phyloP scores from a whole-genome alignment of 1,139 yeast species.

The Neolecta irregularis region DNA sequence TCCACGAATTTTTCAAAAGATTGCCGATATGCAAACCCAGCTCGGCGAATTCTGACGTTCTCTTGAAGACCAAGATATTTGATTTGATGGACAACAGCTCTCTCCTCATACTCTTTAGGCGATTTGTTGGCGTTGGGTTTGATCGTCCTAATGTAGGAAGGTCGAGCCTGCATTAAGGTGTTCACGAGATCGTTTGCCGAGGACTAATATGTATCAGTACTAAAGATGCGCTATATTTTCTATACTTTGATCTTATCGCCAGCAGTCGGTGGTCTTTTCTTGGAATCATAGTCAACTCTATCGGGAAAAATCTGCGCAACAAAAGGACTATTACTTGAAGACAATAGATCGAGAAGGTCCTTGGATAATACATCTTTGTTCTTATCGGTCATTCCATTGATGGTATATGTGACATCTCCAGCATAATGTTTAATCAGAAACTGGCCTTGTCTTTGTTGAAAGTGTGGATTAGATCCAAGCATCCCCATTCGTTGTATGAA shows the following conservation, averaged over 20 bases:
- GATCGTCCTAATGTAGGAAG: conserved; percentile 93
- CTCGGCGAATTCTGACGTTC: conserved; percentile 93
- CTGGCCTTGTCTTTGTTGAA: conserved; percentile 76
- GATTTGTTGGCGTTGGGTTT: conserved; percentile 92
- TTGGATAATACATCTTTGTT: conserved; percentile 88
- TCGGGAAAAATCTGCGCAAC: conserved; percentile 61
- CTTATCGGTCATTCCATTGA: conserved; percentile 85
- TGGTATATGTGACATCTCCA: conserved; percentile 92
- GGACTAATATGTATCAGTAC: conserved; percentile 18
- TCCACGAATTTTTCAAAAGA: conserved; percentile 96
- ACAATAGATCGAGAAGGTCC: conserved; percentile 66
- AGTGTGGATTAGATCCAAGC: conserved; percentile 70
- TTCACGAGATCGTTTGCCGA: conserved; percentile 86
- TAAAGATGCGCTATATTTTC: not conserved
- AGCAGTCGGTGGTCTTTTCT: conserved; percentile 89
- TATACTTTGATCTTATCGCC: conserved; percentile 69
- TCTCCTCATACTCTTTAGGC: conserved; percentile 76
- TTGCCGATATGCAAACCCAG: conserved; percentile 97
- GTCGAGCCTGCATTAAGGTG: conserved; percentile 76
- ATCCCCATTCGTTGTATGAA: conserved; percentile 82
- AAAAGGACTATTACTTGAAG: conserved; percentile 56
- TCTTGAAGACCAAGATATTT: conserved; percentile 93
- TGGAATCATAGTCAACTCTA: conserved; percentile 54
- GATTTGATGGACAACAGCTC: conserved; percentile 86
- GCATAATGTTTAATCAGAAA: conserved; percentile 93